Base-by-base conservation (phyloP, 225 moss, liverwort and hornwort species). In the Polytrichum commune region DNA sequence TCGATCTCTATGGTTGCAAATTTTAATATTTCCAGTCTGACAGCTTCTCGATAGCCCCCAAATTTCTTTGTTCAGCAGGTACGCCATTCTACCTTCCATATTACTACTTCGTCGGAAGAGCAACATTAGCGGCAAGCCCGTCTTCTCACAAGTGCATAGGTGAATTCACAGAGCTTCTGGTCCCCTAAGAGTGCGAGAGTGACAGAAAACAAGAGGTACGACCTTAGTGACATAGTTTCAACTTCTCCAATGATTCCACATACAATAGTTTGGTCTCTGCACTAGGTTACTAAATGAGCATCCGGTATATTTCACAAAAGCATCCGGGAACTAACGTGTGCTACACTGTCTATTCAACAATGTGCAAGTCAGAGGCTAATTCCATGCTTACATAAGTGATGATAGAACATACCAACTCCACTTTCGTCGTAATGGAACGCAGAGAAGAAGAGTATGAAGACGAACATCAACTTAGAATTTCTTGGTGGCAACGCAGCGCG, bases 111-210 rank as follows among this genome's bases (percentile, higher is more conserved):
- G 35, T 35, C 35, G 27, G 1, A 27, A 76, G 73, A 28, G 78
- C 71, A 66, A 68, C 76, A 64, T 78, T 76, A 13, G 75, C 55
- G 9, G 67, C 60, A 2, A 81, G 67, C 64, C 75, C 60, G 46
- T 46, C 73, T 78, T 29, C 64, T 27, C 26, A 81, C 64, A 29
- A 76, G 10, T 0, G 55, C 64, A 23, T 38, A 75, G 4, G 84
- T 75, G 27, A 84, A 84, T 65, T 84, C 75, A 53, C 70, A 64
- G 23, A 84, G 81, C 70, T 78, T 81, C 28, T 81, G 78, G 58
- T 84, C 78, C 27, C 75, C 81, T 22, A 84, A 32, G 22, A 84
- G 77, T 27, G 74, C 80, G 20, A 84, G 53, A 29, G 77, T 72
- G 55, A 80, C 72, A 23, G n/a, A 80, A 66, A 77, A 84, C 72